Evolutionary conservation across 805 yeast genomes (phyloP), one percentile per base, ranked within the genome.

Genomic region (Lachancea sp.): DNA sequence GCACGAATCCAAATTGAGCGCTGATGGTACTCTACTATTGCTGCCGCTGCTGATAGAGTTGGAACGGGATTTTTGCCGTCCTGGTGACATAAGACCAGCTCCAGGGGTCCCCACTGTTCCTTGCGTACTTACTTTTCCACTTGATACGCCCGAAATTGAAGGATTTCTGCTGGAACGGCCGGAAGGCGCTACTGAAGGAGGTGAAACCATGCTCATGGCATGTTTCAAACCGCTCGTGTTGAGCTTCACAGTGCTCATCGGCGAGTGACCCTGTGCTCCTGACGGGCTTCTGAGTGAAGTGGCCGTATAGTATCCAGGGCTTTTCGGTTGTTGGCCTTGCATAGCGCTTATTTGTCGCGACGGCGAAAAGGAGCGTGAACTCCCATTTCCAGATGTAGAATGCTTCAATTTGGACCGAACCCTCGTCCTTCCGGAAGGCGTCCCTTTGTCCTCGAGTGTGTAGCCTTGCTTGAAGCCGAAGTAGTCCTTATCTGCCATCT

Each of bases 121-220:
- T 35, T 16, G 29, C 12, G 23, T 3, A 16, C 23, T 33, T 12
- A 30, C 36, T 22, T 28, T 30, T 4, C 18, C 31, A 4, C 41
- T 32, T 4, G 42, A 36, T 3, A 42, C 36, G 3, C 55, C 51
- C 8, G 48, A 43, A 19, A 49, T 25, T 15, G 52, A 48, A 2
- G 55, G 50, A n/a, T 51, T 34, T 29, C 55, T 40, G 29, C 52
- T 48, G 5, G 51, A 42, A n/a, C 46, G 45, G 8, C 47, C 49
- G 8, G 53, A 49, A 12, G 49, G 43, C 24, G 48, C 30, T 8
- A 45, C 43, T 7, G 51, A 41, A 4, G 46, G 33, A 16, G 41
- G 34, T 20, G 43, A 31, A 13, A 40, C 39, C 32, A 36, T 7
- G 19, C 25, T 40, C 29, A 40, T 29, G 19, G 43, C 36, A 16